Evolutionary conservation across 2,329 filamentous ascomycete genomes (phyloP), one percentile per base, ranked within the genome.

Genomic region (Fusarium neocosmosporiellum): DNA sequence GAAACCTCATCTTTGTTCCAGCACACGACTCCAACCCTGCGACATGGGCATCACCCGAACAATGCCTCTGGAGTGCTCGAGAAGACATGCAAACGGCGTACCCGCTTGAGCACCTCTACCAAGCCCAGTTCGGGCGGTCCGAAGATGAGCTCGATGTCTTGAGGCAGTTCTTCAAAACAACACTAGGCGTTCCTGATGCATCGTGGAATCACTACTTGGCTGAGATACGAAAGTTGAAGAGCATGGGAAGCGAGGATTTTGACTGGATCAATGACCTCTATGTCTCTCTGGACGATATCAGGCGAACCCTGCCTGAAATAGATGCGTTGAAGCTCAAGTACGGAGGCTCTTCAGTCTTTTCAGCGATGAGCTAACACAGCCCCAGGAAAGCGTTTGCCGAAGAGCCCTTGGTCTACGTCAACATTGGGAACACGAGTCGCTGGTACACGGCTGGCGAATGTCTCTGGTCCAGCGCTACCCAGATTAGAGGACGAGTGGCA

Each of bases 381-480:
- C 6, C 0, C 3, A 75, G 73, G 29, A 59, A 70, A 31, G 31
- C 39, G 0, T 75, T 75, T 6, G 13, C 31, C 0, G n/a, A 68
- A 4, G 73, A 75, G 10, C 11, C 55, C 7, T 6, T 75, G 22
- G 64, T 75, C 13, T 74, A 68, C 48, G 65, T 64, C 27, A 65
- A 61, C 4, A n/a, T n/a, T 1, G 57, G 61, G 0, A 59, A 65
- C 6, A 37, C 33, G 8, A 69, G 67, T 31, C 65, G 43, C 11
- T 83, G 82, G 82, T 69, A 79, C 46, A 78, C 69, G 2, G 39
- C 70, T 0, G 67, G 70, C 0, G 63, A 82, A 18, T 83, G 82
- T 60, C 65, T 83, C 1, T 83, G 81, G 82, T 81, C 80, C 0
- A 79, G 76, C 29, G 72, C 77, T 1, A 76, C 80, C 3, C 67